These are phyloP conservation scores for Ogataea populi-albae DNA, from an alignment of 805 yeast species.

Conservation along the genomic window DNA sequence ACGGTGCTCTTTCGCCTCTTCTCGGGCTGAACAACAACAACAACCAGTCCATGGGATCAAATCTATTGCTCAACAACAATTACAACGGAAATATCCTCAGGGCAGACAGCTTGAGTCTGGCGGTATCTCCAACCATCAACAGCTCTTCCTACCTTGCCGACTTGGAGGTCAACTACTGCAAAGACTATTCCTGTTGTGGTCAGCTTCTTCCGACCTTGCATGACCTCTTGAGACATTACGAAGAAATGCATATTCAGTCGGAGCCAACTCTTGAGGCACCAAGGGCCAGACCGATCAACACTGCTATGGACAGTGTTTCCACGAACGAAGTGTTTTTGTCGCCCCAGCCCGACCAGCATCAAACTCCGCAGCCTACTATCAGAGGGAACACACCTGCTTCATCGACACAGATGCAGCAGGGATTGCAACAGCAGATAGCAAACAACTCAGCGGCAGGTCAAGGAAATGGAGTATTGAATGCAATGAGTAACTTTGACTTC, in stretches of 20 bases:
- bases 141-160: slow-evolving; percentile 83
- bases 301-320: slow-evolving; percentile 77
- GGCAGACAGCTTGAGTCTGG: slow-evolving; percentile 30
- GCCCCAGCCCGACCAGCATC: slow-evolving; percentile 22
- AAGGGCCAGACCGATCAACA: slow-evolving; percentile 49
- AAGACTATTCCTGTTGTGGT: slow-evolving; percentile 96
- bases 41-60: slow-evolving; percentile 1
- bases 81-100: slow-evolving; percentile 24
- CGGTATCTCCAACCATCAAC: slow-evolving; percentile 63
- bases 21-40: slow-evolving; percentile 16
- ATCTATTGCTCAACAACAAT: slow-evolving; percentile 7
- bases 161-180: slow-evolving; percentile 92
- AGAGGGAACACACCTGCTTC: slow-evolving; percentile 1
- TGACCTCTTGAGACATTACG: slow-evolving; percentile 90
- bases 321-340: slow-evolving; percentile 86
- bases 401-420: slow-evolving; percentile 5
- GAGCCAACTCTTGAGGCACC: slow-evolving; percentile 43
- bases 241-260: slow-evolving; percentile 83
- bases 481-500: slow-evolving; percentile 23
- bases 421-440: slow-evolving; percentile 2
- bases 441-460: slow-evolving; percentile 4
- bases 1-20: slow-evolving; percentile 20
- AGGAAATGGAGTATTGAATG: slow-evolving; percentile 9
- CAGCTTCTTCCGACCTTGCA: slow-evolving; percentile 88
- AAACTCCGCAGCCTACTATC: slow-evolving; percentile 9